Conservation (phyloP, 495 filamentous ascomycete species). For the Hypomontagnella monticulosa region DNA sequence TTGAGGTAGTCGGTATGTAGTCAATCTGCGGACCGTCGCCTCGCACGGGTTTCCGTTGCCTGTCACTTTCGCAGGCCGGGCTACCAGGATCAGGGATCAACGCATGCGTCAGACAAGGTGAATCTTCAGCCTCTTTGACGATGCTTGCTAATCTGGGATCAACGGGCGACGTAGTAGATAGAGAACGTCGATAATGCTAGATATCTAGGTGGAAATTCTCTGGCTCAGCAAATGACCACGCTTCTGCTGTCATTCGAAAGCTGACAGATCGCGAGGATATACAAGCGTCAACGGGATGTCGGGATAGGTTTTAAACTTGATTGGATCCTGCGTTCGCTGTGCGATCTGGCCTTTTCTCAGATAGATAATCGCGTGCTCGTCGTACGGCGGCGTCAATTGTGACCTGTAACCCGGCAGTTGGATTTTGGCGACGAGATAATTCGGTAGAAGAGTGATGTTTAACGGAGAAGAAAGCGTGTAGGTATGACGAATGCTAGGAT, state of each 20-base stretch:
- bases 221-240: constrained; percentile 32
- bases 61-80: constrained; percentile 18
- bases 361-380: constrained; percentile 41
- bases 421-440: not conserved
- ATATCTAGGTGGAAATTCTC: constrained; percentile 18
- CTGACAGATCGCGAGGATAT: constrained; percentile 33
- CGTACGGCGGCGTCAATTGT: constrained; percentile 18
- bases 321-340: constrained; percentile 39
- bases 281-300: constrained; percentile 35
- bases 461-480: not conserved
- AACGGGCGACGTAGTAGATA: constrained; percentile 7
- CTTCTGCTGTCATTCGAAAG: constrained; percentile 21
- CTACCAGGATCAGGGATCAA: constrained; percentile 39
- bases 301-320: constrained; percentile 31
- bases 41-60: constrained; percentile 16
- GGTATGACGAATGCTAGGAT: constrained; percentile 5
- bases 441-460: not conserved
- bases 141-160: constrained; percentile 24
- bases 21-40: constrained; percentile 28
- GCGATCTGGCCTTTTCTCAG: constrained; percentile 35
- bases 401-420: constrained; percentile 15
- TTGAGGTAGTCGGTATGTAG: constrained; percentile 16
- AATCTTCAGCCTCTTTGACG: constrained; percentile 37
- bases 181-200: constrained; percentile 13
- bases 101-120: constrained; percentile 23